Evolutionary conservation across 768 basidiomycete genomes (phyloP).

Genomic region (Rhodotorula paludigena): DNA sequence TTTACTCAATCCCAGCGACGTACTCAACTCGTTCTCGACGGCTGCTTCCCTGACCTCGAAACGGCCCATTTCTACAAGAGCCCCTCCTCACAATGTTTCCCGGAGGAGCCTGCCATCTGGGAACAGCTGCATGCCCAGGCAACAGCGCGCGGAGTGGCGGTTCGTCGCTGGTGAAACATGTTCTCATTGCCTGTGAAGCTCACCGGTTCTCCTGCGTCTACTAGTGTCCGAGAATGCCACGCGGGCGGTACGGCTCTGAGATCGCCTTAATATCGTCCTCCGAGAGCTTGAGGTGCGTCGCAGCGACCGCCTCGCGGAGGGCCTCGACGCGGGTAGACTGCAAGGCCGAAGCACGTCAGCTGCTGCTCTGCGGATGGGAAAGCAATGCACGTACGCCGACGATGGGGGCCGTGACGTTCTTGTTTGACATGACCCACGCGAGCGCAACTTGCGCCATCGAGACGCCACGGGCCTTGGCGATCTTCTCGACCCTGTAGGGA

Average conservation of each 20-base stretch:
- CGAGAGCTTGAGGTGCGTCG: constrained; percentile 54
- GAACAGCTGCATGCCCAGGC: no score
- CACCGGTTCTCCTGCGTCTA: no score
- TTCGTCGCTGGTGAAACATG: no score
- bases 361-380: not conserved
- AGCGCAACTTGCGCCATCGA: constrained; percentile 57
- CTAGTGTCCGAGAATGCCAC: constrained; percentile 52
- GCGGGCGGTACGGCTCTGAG: constrained; percentile 56
- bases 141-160: no score
- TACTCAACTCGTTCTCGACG: no score
- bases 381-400: constrained; percentile 13
- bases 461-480: constrained; percentile 55
- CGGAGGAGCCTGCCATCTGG: no score
- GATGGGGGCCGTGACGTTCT: constrained; percentile 38
- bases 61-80: no score
- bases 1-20: no score
- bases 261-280: constrained; percentile 59
- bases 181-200: no score
- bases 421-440: constrained; percentile 44
- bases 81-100: no score
- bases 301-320: constrained; percentile 47
- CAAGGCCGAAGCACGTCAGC: not conserved
- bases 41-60: no score
- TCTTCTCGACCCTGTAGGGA: constrained; percentile 56
- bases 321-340: constrained; percentile 37